These are phyloP conservation scores for Blastocladiella emersonii DNA, from an alignment of 371 early-diverging fungal species.

Conservation along the genomic window DNA sequence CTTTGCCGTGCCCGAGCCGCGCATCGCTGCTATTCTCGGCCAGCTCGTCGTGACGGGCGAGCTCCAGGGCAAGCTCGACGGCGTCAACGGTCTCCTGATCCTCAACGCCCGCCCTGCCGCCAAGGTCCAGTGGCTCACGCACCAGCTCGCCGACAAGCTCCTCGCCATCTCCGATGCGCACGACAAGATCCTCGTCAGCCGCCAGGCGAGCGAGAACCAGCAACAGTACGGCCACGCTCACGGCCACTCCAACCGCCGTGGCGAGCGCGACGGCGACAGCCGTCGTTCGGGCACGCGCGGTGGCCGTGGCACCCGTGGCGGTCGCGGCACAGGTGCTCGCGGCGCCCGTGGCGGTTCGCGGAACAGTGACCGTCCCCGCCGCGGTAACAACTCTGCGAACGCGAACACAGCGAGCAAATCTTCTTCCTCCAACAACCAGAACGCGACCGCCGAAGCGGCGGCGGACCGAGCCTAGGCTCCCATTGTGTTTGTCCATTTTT, in stretches of 20 bases:
- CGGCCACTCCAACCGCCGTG: not conserved
- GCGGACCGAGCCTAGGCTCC: too few relatives aligned
- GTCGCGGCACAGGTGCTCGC: not conserved
- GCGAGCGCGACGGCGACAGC: not conserved
- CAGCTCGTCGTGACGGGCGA: conserved; percentile 90
- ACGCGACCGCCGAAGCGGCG: too few relatives aligned
- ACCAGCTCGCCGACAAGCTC: conserved; percentile 79
- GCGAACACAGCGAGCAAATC: too few relatives aligned
- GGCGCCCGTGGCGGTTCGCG: not conserved
- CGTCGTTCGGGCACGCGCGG: not conserved
- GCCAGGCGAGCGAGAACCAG: conserved; percentile 20
- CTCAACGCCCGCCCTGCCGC: conserved; percentile 53
- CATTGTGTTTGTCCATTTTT: too few relatives aligned
- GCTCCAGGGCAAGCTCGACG: conserved; percentile 63
- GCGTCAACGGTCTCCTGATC: conserved; percentile 60
- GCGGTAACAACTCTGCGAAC: too few relatives aligned
- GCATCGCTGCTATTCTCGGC: conserved; percentile 60
- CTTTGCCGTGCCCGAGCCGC: conserved; percentile 61
- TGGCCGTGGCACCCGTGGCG: too few relatives aligned
- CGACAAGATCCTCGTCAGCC: conserved; percentile 63
- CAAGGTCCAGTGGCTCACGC: conserved; percentile 68
- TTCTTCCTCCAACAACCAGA: too few relatives aligned
- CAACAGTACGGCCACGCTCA: not conserved
- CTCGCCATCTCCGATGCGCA: conserved; percentile 74
- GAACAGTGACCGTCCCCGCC: not conserved